Evolutionary conservation across 148 eudicot species (phyloP), one percentile per base, ranked within the genome.

Genomic region (Hydrangea macrophylla): DNA sequence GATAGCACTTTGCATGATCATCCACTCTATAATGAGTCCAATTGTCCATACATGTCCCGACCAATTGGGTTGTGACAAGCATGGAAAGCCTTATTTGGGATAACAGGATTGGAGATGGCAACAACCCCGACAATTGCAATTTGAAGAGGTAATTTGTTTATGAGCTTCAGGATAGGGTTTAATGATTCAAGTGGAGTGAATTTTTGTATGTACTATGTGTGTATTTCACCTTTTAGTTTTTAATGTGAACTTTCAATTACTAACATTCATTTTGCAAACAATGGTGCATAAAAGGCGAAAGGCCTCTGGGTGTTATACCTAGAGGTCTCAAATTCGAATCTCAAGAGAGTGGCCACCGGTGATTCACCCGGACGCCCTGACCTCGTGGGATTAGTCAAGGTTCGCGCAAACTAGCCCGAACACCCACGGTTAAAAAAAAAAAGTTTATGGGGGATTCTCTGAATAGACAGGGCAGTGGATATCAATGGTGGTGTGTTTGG

Each of bases 401-500:
- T n/a, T n/a, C n/a, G n/a, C n/a, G n/a, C n/a, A n/a, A n/a, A n/a
- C n/a, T n/a, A n/a, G n/a, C n/a, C n/a, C n/a, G n/a, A n/a, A n/a
- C n/a, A n/a, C n/a, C n/a, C n/a, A n/a, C n/a, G n/a, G n/a, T n/a
- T n/a, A 94, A 94, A 77, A 83, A 84, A 60, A 72, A 88, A 53
- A 94, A 90, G 97, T 90, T 86, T 78, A 92, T 94, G 0, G 98
- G 98, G 58, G 98, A 93, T 77, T 93, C 98, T 18, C 81, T 93
- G 45, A 93, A 93, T 76, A 74, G 98, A n/a, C n/a, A 84, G 98
- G 98, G 48, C 98, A 94, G 61, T 94, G 98, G 98, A 90, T 94
- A 62, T 94, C 98, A 18, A 79, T n/a, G n/a, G n/a, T 94, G 96
- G 81, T 94, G 66, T 90, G 98, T 74, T 81, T 94, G n/a, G 79